A percentile compares a stretch with the other conserved stretches of the same genome.
phyloP scores from a whole-genome alignment of 2,329 filamentous ascomycete species.

The Plectosphaerella cucumerina region DNA sequence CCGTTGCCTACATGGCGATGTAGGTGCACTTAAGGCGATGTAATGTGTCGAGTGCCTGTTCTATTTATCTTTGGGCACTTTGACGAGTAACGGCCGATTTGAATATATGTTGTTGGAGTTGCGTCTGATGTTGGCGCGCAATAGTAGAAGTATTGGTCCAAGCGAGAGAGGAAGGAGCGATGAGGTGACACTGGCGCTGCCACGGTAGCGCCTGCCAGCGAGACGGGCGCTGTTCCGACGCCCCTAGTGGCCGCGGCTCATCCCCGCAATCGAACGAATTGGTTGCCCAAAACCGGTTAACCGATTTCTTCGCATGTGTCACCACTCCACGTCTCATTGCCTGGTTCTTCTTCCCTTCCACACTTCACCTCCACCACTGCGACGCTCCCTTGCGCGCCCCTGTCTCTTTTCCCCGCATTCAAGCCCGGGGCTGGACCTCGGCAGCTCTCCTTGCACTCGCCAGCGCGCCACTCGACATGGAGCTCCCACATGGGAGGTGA shows the following conservation, averaged over 20 bases:
- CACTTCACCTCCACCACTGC: background rate
- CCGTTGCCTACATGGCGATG: constrained; percentile 22
- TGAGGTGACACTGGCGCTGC: too few relatives aligned
- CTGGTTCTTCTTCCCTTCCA: background rate
- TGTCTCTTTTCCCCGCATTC: background rate
- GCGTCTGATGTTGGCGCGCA: too few relatives aligned
- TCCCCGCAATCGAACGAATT: background rate
- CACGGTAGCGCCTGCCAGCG: too few relatives aligned
- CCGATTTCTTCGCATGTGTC: background rate
- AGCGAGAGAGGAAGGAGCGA: too few relatives aligned
- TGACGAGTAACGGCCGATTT: too few relatives aligned
- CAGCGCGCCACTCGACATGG: too few relatives aligned
- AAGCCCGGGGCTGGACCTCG: background rate
- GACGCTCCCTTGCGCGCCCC: background rate
- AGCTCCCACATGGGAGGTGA: too few relatives aligned
- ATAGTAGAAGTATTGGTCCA: too few relatives aligned
- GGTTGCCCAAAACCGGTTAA: constrained; percentile 5
- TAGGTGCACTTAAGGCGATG: background rate
- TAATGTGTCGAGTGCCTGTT: background rate
- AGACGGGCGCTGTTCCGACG: too few relatives aligned
- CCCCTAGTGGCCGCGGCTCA: too few relatives aligned
- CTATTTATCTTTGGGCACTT: background rate
- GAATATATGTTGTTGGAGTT: too few relatives aligned
- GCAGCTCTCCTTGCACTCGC: background rate
- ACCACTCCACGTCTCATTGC: background rate